phyloP scores from a whole-genome alignment of 1,284 basidiomycete species.

The Singerocomus rubriflavus region DNA sequence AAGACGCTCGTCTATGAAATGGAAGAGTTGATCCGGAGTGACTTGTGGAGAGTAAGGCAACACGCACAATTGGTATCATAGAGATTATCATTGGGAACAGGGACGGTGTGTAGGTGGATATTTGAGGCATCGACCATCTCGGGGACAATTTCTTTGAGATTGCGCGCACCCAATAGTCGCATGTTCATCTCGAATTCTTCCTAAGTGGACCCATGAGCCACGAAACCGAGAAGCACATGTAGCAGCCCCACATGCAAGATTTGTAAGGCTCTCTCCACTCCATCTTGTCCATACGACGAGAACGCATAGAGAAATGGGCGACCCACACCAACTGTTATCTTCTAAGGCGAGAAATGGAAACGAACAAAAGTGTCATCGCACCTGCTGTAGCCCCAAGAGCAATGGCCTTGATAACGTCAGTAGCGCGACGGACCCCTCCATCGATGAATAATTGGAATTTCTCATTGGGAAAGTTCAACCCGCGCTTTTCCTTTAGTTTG shows the following conservation, averaged over 20 bases:
- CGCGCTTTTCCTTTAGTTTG: constrained; percentile 68
- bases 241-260: constrained; percentile 66
- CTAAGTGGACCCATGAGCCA: constrained; percentile 38
- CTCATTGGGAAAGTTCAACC: constrained; percentile 52
- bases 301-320: constrained; percentile 89
- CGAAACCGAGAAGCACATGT: not conserved
- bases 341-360: constrained; percentile 2
- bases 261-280: constrained; percentile 72
- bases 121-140: constrained; percentile 86
- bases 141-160: constrained; percentile 73
- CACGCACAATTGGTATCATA: constrained; percentile 77
- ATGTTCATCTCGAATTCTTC: constrained; percentile 96
- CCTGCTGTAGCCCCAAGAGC: constrained; percentile 90
- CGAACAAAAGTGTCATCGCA: constrained; percentile 18
- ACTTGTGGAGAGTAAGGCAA: not conserved
- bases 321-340: constrained; percentile 61
- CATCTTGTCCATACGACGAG: constrained; percentile 84
- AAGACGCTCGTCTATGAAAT: constrained; percentile 40
- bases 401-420: constrained; percentile 90
- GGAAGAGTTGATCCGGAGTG: constrained; percentile 32
- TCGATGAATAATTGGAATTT: constrained; percentile 90
- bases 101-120: constrained; percentile 57
- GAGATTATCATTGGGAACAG: constrained; percentile 68
- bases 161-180: constrained; percentile 81
- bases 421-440: constrained; percentile 88